Evolutionary conservation across 495 filamentous ascomycete species (phyloP), one percentile per base, ranked within the genome.

Genomic region (Astrocystis sublimbata): DNA sequence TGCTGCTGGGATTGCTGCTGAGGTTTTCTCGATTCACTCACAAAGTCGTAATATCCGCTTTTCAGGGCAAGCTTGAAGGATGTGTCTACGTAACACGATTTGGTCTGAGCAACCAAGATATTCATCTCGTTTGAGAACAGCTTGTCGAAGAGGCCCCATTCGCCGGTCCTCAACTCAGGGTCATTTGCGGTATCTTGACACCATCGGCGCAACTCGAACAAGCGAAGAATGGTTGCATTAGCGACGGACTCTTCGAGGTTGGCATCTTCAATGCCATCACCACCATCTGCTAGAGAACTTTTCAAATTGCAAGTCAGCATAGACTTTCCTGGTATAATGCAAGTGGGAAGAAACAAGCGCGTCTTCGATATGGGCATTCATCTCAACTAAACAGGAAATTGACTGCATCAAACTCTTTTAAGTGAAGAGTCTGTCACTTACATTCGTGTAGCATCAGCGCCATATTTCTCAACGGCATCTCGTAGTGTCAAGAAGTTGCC

Each of bases 211-310:
- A 97, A 83, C 60, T 87, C 92, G 73, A 86, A 90, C 31, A 97
- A 83, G 66, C 92, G 84, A 60, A 98, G 82, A 52, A 97, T 94
- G 67, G 86, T 93, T 71, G 86, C 89, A 75, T 97, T 92, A 41
- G 93, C 93, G 28, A 97, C 92, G 64, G 87, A 83, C 78, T 99
- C 94, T 65, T 96, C 94, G 68, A 99, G 96, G 79, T 99, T 99
- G 58, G 94, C 93, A 77, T 98, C 94, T 61, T 92, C 87, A 58
- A 97, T 90, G 56, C 91, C 90, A 75, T 98, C 94, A 67, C 94
- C 94, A 17, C 91, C 92, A 77, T 98, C 94, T 31, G 93, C 92
- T 58, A 98, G 86, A 7, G 93, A 92, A 62, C 58, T 60, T 28
- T 50, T 31, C 21, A 36, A 35, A 30, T 21, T 56, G 10, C 28